Evolutionary conservation across 257 asterid genomes (phyloP).

Genomic region (Solanum megistacrolobum): DNA sequence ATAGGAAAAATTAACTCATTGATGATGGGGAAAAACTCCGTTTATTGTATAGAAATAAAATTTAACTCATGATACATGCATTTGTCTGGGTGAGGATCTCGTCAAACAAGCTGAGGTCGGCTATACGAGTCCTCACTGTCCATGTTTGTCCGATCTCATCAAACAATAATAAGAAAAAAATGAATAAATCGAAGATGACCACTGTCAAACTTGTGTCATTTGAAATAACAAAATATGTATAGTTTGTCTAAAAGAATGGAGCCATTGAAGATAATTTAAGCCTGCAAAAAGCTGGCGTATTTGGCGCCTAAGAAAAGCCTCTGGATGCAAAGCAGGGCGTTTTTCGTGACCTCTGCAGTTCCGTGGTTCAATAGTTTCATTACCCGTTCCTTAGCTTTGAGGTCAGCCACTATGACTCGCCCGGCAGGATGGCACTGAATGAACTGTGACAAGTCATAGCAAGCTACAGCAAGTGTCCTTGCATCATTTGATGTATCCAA

Average conservation of each 20-base stretch:
- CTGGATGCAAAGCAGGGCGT: conserved; percentile 90
- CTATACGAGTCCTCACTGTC: background rate
- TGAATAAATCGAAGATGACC: background rate
- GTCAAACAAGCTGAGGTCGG: background rate
- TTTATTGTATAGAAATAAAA: background rate
- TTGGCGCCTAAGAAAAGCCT: conserved; percentile 94
- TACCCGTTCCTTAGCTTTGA: conserved; percentile 90
- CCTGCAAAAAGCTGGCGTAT: conserved; percentile 92
- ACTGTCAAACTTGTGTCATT: background rate
- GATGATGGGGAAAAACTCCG: background rate
- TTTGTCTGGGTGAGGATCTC: background rate
- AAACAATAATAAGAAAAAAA: background rate
- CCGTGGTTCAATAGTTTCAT: conserved; percentile 94
- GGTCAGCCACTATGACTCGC: conserved; percentile 70
- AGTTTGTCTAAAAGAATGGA: background rate
- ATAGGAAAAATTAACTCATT: background rate
- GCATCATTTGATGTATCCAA: conserved; percentile 80
- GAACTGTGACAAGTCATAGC: conserved; percentile 89
- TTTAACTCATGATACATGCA: background rate
- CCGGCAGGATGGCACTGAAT: conserved; percentile 91
- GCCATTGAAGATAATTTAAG: conserved; percentile 7
- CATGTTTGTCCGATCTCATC: background rate
- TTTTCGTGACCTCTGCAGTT: conserved; percentile 79
- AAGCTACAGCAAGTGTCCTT: conserved; percentile 84
- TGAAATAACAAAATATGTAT: background rate